Conservation (phyloP, 2,329 filamentous ascomycete genomes). For the Erysiphe pulchra region DNA sequence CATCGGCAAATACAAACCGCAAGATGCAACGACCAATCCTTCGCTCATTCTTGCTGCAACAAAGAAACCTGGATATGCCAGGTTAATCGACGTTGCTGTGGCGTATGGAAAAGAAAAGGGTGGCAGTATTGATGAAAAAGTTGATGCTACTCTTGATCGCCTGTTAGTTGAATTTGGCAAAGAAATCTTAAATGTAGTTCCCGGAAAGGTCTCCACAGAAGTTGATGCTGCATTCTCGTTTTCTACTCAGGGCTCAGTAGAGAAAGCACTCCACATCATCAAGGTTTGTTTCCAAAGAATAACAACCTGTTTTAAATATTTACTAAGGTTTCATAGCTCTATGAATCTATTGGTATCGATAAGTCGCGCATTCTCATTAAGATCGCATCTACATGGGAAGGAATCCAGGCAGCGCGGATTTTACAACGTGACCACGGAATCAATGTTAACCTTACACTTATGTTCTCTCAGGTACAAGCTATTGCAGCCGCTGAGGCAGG, state of each 20-base stretch:
- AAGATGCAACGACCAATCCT: slow-evolving; percentile 99
- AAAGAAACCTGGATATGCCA: slow-evolving; percentile 92
- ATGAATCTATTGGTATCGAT: slow-evolving; percentile 71
- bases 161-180: slow-evolving; percentile 95
- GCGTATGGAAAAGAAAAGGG: slow-evolving; percentile 48
- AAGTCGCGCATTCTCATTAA: slow-evolving; percentile 97
- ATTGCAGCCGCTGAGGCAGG: slow-evolving; percentile 86
- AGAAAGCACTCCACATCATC: slow-evolving; percentile 94
- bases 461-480: slow-evolving; percentile 91
- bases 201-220: slow-evolving; percentile 96
- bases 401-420: slow-evolving; percentile 94
- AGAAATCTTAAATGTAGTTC: slow-evolving; percentile 90
- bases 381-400: slow-evolving; percentile 97
- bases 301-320: not conserved
- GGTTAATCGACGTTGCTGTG: slow-evolving; percentile 68
- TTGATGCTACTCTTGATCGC: slow-evolving; percentile 73
- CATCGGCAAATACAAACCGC: slow-evolving; percentile 98
- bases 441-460: slow-evolving; percentile 97
- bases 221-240: slow-evolving; percentile 93
- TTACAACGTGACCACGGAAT: slow-evolving; percentile 87
- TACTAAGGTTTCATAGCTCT: slow-evolving; percentile 37
- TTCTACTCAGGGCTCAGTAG: slow-evolving; percentile 69
- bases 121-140: slow-evolving; percentile 47
- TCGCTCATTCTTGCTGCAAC: slow-evolving; percentile 94
- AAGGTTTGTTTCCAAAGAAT: slow-evolving; percentile 35